phyloP scores from a whole-genome alignment of 2,329 filamentous ascomycete species.

The Fusarium abutilonis region DNA sequence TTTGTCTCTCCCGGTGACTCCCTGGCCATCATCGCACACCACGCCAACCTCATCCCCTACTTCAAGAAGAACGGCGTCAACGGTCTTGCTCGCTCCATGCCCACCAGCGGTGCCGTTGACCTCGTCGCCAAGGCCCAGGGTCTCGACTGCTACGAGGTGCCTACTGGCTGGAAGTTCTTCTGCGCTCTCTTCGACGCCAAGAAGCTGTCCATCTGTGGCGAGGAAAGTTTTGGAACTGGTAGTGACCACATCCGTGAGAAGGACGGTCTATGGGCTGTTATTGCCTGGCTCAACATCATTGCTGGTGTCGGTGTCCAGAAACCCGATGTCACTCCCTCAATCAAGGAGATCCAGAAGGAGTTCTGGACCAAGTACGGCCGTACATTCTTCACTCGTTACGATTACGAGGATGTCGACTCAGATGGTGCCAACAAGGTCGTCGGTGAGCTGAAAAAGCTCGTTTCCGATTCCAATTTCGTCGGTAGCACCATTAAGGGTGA shows the following conservation, averaged over 20 bases:
- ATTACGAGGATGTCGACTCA: conserved; percentile 94
- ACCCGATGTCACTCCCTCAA: conserved; percentile 83
- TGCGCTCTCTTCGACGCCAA: conserved; percentile 93
- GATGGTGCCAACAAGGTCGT: conserved; percentile 93
- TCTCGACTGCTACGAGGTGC: conserved; percentile 92
- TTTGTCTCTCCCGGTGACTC: conserved; percentile 98
- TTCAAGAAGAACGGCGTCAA: conserved; percentile 98
- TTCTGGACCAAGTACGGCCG: conserved; percentile 98
- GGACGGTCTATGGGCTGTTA: conserved; percentile 96
- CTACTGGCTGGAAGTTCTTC: conserved; percentile 99
- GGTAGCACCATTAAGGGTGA: conserved; percentile 81
- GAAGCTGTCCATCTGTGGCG: conserved; percentile 97
- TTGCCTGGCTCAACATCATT: conserved; percentile 99
- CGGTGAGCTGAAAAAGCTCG: conserved; percentile 79
- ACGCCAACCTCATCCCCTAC: conserved; percentile 95
- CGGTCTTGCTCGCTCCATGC: conserved; percentile 96
- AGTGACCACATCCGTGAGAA: conserved; percentile 99
- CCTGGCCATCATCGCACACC: conserved; percentile 96
- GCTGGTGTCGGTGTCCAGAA: conserved; percentile 88
- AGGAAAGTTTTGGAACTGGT: conserved; percentile 97
- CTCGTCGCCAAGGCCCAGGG: conserved; percentile 95
- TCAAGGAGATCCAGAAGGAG: conserved; percentile 94
- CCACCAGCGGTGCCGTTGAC: conserved; percentile 93
- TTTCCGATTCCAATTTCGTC: conserved; percentile 78
- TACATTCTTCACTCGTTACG: conserved; percentile 98